These are phyloP conservation scores for Mycena indigotica DNA, from an alignment of 768 basidiomycete species.

Conservation along the genomic window DNA sequence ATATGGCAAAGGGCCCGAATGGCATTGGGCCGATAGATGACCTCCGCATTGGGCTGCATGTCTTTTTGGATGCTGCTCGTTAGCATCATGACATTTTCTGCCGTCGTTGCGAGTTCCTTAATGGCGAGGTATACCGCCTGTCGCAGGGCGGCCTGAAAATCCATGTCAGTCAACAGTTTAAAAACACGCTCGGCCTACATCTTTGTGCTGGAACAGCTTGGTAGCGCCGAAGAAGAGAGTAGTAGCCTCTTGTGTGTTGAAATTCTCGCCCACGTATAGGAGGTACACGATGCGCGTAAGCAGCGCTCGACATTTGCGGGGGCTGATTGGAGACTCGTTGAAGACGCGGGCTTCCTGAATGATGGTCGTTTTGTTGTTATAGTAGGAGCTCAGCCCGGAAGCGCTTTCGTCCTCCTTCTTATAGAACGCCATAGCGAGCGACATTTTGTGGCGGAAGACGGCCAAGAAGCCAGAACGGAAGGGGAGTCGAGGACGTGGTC, in stretches of 20 bases:
- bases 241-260: constrained; percentile 94
- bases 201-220: constrained; percentile 98
- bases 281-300: constrained; percentile 96
- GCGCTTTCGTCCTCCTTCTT: too few relatives aligned
- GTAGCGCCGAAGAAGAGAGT: constrained; percentile 98
- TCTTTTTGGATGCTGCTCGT: constrained; percentile 99
- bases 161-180: not conserved
- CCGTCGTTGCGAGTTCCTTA: constrained; percentile 93
- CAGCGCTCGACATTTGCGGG: constrained; percentile 93
- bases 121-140: constrained; percentile 99
- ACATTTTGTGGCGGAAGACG: too few relatives aligned
- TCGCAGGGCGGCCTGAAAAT: constrained; percentile 79
- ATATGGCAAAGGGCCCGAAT: constrained; percentile 95
- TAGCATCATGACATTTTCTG: constrained; percentile 99
- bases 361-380: constrained; percentile 97
- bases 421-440: too few relatives aligned
- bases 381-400: constrained; percentile 87
- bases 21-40: constrained; percentile 96
- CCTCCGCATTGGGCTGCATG: constrained; percentile 98
- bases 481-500: constrained; percentile 4
- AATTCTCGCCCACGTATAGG: constrained; percentile 93
- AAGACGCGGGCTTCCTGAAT: constrained; percentile 98
- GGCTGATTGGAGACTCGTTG: constrained; percentile 99
- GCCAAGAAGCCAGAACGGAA: too few relatives aligned
- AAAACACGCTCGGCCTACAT: constrained; percentile 62